Evolutionary conservation across 441 rosid genomes (phyloP), one percentile per base, ranked within the genome.

Genomic region (Melastoma candidum): DNA sequence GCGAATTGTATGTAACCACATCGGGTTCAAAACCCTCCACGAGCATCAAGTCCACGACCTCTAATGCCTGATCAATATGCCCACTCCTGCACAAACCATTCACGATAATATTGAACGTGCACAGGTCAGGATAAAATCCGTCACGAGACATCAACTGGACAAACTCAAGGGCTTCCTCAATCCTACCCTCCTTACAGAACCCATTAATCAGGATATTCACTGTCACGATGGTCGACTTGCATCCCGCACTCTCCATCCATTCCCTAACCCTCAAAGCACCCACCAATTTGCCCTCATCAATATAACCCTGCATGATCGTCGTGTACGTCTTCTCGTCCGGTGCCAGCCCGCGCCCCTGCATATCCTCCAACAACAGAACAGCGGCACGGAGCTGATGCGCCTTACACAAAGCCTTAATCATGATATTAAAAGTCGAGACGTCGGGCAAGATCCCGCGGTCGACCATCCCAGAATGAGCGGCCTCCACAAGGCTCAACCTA

Each of bases 331-430:
- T 83, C 82, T 92, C 94, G 50, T 87, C 95, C 0, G 95, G 96
- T 3, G 57, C 68, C 46, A 85, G 63, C 59, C 85, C 84, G 47
- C 79, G 74, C 64, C 61, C 71, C 0, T 69, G 58, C 96, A 92
- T 87, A 67, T 87, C 98, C 66, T 87, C 96, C 90, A 87, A 77
- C 90, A 92, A 75, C 66, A 83, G 71, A 50, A 82, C 56, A 7
- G 96, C 90, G 14, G 94, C 82, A 71, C 95, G 77, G 68, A 87
- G 76, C 63, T 83, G 95, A 68, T 85, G 96, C 2, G 98, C 90
- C 58, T 58, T 87, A 68, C 96, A 87, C 55, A 85, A 66, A 50
- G 96, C 98, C 67, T 85, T 87, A 26, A 92, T 82, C 65, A 92
- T 59, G 44, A 85, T 74, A 54, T 87, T 92, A 70, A 85, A 87